Evolutionary conservation across 495 filamentous ascomycete species (phyloP).

Genomic region (Halenospora varia): DNA sequence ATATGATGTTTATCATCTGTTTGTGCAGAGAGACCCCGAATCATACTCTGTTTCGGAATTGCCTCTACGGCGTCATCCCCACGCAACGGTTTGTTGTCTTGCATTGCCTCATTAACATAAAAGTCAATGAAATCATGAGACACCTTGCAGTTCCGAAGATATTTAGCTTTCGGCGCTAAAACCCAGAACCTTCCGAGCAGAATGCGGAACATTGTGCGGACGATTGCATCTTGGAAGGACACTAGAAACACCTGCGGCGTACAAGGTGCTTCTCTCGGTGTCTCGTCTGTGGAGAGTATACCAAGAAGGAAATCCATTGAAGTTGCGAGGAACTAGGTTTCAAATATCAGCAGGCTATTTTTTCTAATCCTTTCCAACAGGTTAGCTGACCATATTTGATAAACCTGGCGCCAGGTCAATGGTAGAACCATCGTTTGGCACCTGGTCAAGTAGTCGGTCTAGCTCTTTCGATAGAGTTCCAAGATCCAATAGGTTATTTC

Average conservation of each 20-base stretch:
- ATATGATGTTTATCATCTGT: neutral
- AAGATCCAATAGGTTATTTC: neutral
- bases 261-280: neutral
- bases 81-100: neutral
- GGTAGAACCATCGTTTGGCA: neutral
- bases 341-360: neutral
- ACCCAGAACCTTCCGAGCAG: neutral
- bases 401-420: neutral
- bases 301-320: conserved; percentile 1
- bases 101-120: neutral
- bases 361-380: neutral
- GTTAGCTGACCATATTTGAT: neutral
- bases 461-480: neutral
- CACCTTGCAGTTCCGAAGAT: neutral
- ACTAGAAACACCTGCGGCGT: neutral
- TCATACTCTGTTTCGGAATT: neutral
- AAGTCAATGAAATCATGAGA: conserved; percentile 1
- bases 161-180: neutral
- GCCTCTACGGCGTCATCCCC: neutral
- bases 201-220: neutral
- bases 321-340: neutral
- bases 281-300: neutral
- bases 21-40: neutral
- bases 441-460: neutral
- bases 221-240: neutral